These are phyloP conservation scores for Pugionium dolabratum DNA, from an alignment of 345 rosid genomes.

Conservation along the genomic window DNA sequence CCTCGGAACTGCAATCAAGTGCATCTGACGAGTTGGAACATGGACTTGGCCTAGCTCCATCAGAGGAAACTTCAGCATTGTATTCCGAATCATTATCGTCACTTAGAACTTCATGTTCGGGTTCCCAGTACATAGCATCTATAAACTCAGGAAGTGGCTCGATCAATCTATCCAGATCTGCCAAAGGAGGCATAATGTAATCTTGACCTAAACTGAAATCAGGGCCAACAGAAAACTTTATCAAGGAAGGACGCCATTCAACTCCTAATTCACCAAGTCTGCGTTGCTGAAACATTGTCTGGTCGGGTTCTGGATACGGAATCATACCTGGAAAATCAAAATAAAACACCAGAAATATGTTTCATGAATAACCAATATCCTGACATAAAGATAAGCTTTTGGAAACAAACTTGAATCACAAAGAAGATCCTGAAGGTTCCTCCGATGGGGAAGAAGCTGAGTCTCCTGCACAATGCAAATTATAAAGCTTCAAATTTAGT, in stretches of 20 bases:
- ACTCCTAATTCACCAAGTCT: constrained; percentile 89
- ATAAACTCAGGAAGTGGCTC: constrained; percentile 88
- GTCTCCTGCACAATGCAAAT: constrained; percentile 69
- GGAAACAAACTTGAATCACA: constrained; percentile 80
- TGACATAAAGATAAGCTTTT: constrained; percentile 35
- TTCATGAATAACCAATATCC: constrained; percentile 21
- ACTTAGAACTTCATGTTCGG: constrained; percentile 71
- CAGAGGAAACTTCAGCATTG: constrained; percentile 73
- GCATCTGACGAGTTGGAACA: constrained; percentile 61
- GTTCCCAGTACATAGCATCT: constrained; percentile 94
- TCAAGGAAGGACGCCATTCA: constrained; percentile 82
- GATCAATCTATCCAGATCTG: constrained; percentile 75
- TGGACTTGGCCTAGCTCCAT: constrained; percentile 68
- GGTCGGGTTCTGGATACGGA: constrained; percentile 97
- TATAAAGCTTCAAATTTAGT: constrained; percentile 28
- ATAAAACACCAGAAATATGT: constrained; percentile 23
- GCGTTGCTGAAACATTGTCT: constrained; percentile 86
- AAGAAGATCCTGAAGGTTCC: constrained; percentile 93
- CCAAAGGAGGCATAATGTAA: constrained; percentile 81
- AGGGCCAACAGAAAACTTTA: constrained; percentile 73
- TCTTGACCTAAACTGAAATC: constrained; percentile 88
- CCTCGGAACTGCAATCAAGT: constrained; percentile 65
- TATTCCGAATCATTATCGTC: constrained; percentile 93
- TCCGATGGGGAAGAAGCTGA: constrained; percentile 76
- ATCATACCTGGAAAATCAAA: constrained; percentile 66